Conservation (phyloP, 495 filamentous ascomycete species). For the Xylaria sp. region DNA sequence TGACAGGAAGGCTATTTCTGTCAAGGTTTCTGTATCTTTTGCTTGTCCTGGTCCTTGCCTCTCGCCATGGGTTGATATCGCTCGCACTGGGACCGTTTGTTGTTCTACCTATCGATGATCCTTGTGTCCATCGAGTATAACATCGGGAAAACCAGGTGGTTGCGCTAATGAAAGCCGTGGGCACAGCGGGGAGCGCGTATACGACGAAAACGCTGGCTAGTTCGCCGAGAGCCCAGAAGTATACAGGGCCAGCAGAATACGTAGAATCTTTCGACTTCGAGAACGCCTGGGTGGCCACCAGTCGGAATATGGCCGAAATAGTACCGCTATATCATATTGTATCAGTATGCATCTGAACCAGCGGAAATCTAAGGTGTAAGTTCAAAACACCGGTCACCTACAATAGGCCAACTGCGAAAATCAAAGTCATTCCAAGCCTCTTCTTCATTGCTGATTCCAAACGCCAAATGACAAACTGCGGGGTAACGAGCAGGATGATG, state of each 20-base stretch:
- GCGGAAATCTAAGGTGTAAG: neutral
- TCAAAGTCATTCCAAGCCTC: conserved; percentile 7
- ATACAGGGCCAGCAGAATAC: conserved; percentile 4
- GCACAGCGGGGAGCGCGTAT: conserved; percentile 9
- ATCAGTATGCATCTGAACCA: neutral
- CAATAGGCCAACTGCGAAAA: conserved; percentile 19
- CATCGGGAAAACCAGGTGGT: neutral
- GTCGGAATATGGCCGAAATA: conserved; percentile 15
- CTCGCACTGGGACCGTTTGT: neutral
- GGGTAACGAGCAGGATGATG: conserved; percentile 1
- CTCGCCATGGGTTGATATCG: neutral
- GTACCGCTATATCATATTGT: conserved; percentile 8
- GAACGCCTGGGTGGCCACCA: conserved; percentile 6
- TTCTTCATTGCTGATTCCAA: neutral
- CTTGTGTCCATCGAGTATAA: neutral
- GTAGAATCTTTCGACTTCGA: conserved; percentile 15
- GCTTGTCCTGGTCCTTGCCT: neutral
- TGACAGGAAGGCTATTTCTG: conserved; percentile 7
- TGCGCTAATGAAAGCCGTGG: neutral
- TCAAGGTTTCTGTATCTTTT: conserved; percentile 24
- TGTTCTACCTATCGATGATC: neutral
- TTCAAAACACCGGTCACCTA: conserved; percentile 4
- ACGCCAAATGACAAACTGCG: conserved; percentile 20
- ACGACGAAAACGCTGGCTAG: conserved; percentile 20
- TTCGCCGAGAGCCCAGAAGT: conserved; percentile 26